These are phyloP conservation scores for Hysterium pulicare DNA, from an alignment of 2,329 filamentous ascomycete species.

Conservation along the genomic window DNA sequence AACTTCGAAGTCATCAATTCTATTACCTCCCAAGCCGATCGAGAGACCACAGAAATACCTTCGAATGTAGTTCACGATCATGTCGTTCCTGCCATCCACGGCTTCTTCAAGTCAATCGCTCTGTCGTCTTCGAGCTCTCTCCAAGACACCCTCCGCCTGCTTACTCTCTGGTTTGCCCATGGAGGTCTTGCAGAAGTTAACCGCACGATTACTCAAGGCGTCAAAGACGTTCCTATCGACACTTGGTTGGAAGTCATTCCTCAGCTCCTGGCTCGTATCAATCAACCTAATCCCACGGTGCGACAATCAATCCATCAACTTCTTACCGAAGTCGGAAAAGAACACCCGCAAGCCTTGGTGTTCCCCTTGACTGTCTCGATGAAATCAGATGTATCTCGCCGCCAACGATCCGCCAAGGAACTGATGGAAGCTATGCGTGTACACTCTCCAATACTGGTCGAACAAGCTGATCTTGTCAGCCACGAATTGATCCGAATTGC, in stretches of 20 bases:
- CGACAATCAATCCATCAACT: slow-evolving; percentile 89
- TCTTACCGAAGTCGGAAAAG: slow-evolving; percentile 85
- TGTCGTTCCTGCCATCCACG: slow-evolving; percentile 89
- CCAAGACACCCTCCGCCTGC: slow-evolving; percentile 86
- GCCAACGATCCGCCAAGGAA: slow-evolving; percentile 81
- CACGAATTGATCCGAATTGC: slow-evolving; percentile 96
- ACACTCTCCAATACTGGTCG: slow-evolving; percentile 86
- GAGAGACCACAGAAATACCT: slow-evolving; percentile 56
- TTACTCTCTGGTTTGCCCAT: slow-evolving; percentile 96
- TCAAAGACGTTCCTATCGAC: slow-evolving; percentile 87
- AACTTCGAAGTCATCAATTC: slow-evolving; percentile 98
- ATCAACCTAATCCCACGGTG: slow-evolving; percentile 86
- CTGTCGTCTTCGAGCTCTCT: slow-evolving; percentile 88
- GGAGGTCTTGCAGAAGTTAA: slow-evolving; percentile 88
- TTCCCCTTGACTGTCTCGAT: slow-evolving; percentile 97
- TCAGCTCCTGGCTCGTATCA: slow-evolving; percentile 95
- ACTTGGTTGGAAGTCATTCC: slow-evolving; percentile 99
- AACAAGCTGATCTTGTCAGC: slow-evolving; percentile 92
- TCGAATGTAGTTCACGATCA: slow-evolving; percentile 74
- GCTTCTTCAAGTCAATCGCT: slow-evolving; percentile 97
- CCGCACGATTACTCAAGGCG: slow-evolving; percentile 81
- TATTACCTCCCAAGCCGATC: slow-evolving; percentile 64
- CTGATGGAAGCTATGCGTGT: slow-evolving; percentile 99
- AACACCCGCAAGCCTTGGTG: slow-evolving; percentile 92
- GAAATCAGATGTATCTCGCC: slow-evolving; percentile 84